Conservation (phyloP, 176 grass and related monocot genomes). For the Avena atlantica region DNA sequence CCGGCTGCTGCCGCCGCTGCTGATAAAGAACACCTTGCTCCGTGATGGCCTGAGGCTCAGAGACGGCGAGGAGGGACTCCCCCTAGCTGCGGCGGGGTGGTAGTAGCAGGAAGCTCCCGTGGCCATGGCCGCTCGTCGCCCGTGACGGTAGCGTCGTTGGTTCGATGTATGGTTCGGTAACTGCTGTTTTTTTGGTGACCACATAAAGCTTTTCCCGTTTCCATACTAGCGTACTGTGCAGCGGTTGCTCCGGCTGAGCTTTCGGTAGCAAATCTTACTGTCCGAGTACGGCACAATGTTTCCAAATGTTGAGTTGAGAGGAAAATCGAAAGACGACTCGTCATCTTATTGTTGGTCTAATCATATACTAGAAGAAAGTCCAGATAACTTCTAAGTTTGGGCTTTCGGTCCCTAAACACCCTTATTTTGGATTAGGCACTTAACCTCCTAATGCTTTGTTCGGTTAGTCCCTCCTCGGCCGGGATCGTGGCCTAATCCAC, state of each 20-base stretch:
- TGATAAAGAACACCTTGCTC: conserved; percentile 33
- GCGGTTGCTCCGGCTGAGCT: neutral
- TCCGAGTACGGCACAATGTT: neutral
- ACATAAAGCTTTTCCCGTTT: conserved; percentile 33
- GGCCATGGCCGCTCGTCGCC: conserved; percentile 37
- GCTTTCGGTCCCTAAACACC: too few relatives aligned
- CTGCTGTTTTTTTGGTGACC: conserved; percentile 30
- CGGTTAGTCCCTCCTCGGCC: too few relatives aligned
- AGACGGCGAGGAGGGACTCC: conserved; percentile 15
- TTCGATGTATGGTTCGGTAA: conserved; percentile 31
- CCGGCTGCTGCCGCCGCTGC: conserved; percentile 40
- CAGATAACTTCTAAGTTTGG: too few relatives aligned
- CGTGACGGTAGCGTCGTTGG: neutral
- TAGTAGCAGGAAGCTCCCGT: conserved; percentile 44
- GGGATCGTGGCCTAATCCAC: too few relatives aligned
- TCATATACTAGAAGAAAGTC: neutral
- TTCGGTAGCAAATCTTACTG: neutral
- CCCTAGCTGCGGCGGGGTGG: conserved; percentile 31
- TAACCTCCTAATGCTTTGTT: too few relatives aligned
- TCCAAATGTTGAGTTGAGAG: neutral
- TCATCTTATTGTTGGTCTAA: neutral
- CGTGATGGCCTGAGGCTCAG: conserved; percentile 34
- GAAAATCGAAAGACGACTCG: neutral
- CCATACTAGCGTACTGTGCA: neutral
- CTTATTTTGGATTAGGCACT: too few relatives aligned